Conservation (phyloP, 768 basidiomycete genomes). For the Termitomyces sp. region DNA sequence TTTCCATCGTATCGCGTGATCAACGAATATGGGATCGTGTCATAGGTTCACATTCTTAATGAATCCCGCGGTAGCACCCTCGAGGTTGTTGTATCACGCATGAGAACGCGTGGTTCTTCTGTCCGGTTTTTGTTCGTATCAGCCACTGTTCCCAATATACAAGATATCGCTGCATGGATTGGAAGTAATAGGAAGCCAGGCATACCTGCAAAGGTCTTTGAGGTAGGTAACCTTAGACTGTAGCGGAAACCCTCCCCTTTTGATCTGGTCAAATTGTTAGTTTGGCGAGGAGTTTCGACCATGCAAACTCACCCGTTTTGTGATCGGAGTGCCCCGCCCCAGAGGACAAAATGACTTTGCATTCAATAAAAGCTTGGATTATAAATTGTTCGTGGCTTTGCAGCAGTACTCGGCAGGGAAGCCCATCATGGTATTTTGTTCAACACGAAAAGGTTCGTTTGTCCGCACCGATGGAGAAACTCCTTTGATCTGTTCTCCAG, state of each 20-base stretch:
- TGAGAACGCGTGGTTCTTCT: slow-evolving; percentile 69
- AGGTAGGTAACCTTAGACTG: slow-evolving; percentile 44
- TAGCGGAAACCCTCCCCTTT: background rate
- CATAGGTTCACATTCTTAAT: slow-evolving; percentile 87
- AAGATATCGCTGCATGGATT: slow-evolving; percentile 89
- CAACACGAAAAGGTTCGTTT: slow-evolving; percentile 76
- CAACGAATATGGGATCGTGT: background rate
- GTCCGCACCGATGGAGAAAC: background rate
- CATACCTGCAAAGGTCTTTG: slow-evolving; percentile 59
- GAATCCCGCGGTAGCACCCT: slow-evolving; percentile 89
- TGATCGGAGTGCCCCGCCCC: slow-evolving; percentile 65
- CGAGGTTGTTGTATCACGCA: slow-evolving; percentile 92
- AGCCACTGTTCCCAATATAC: slow-evolving; percentile 91
- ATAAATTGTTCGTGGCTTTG: slow-evolving; percentile 68
- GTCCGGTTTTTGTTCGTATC: slow-evolving; percentile 89
- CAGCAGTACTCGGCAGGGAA: slow-evolving; percentile 73
- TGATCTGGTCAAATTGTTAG: slow-evolving; percentile 32
- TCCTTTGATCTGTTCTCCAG: slow-evolving; percentile 24
- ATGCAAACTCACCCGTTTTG: slow-evolving; percentile 70
- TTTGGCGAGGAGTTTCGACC: slow-evolving; percentile 94
- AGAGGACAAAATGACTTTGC: slow-evolving; percentile 75
- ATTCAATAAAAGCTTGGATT: slow-evolving; percentile 69
- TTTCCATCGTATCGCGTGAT: background rate
- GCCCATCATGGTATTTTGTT: slow-evolving; percentile 84
- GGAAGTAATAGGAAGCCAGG: slow-evolving; percentile 36